Conservation (phyloP, 495 filamentous ascomycete genomes). For the Neurospora discreta region DNA sequence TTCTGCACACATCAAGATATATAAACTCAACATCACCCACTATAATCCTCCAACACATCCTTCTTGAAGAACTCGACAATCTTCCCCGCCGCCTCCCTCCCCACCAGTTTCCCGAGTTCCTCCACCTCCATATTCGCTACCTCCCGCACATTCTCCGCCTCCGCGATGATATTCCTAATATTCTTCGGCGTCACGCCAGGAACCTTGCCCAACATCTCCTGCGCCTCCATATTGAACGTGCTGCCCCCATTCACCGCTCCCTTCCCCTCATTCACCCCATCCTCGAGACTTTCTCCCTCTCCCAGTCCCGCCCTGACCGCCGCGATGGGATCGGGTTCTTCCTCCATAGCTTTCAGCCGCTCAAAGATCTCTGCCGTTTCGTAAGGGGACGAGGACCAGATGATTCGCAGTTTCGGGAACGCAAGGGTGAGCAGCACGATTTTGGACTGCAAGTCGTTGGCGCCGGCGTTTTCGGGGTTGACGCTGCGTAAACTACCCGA, state of each 20-base stretch:
- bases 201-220: constrained; percentile 81
- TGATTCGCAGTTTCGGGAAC: constrained; percentile 78
- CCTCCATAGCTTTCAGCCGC: constrained; percentile 74
- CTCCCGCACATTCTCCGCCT: constrained; percentile 67
- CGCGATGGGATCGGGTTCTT: constrained; percentile 81
- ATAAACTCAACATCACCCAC: not conserved
- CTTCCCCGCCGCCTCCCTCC: constrained; percentile 67
- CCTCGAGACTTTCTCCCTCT: constrained; percentile 38
- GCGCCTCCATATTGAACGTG: constrained; percentile 48
- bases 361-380: constrained; percentile 97
- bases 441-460: constrained; percentile 75
- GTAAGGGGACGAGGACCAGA: constrained; percentile 89
- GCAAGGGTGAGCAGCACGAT: constrained; percentile 87
- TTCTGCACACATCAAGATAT: not conserved
- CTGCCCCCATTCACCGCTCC: constrained; percentile 3
- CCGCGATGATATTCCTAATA: constrained; percentile 53
- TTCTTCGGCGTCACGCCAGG: constrained; percentile 80
- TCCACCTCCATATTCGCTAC: constrained; percentile 76
- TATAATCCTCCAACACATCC: constrained; percentile 48
- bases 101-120: constrained; percentile 62
- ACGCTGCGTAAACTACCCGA: constrained; percentile 52
- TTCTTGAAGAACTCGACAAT: constrained; percentile 76
- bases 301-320: constrained; percentile 78
- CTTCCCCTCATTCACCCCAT: constrained; percentile 10
- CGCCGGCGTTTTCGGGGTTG: constrained; percentile 38